These are phyloP conservation scores for Fusarium albidum DNA, from an alignment of 2,329 filamentous ascomycete genomes.

Conservation along the genomic window DNA sequence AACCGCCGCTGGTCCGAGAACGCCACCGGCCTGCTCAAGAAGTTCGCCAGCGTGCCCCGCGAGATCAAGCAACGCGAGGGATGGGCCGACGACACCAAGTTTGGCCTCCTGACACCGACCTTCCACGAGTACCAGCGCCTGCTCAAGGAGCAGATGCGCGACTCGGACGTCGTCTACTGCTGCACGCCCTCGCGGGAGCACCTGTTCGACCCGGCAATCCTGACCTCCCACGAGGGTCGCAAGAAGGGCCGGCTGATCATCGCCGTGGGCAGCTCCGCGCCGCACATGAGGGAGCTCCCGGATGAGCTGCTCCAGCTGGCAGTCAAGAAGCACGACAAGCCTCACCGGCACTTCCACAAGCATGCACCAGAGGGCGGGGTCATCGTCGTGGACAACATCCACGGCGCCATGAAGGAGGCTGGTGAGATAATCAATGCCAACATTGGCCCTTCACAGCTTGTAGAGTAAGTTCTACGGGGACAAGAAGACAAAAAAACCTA, in stretches of 20 bases:
- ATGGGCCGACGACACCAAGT: constrained; percentile 70
- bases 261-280: constrained; percentile 74
- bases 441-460: constrained; percentile 76
- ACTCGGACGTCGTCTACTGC: constrained; percentile 85
- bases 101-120: constrained; percentile 71
- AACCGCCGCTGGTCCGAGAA: constrained; percentile 74
- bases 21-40: constrained; percentile 59
- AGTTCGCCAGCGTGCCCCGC: constrained; percentile 54
- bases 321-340: constrained; percentile 53
- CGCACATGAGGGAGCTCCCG: constrained; percentile 84
- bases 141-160: constrained; percentile 73
- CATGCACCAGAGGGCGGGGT: constrained; percentile 70
- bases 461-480: constrained; percentile 76
- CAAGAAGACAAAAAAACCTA: no score
- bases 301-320: constrained; percentile 76
- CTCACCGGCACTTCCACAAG: constrained; percentile 70
- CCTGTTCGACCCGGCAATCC: constrained; percentile 76
- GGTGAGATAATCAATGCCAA: constrained; percentile 86
- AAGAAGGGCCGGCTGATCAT: constrained; percentile 76
- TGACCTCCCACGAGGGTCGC: constrained; percentile 76
- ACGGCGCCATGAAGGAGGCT: constrained; percentile 81
- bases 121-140: constrained; percentile 75
- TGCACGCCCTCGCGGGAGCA: constrained; percentile 80
- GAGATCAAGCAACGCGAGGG: constrained; percentile 64
- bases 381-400: constrained; percentile 78